phyloP scores from a whole-genome alignment of 495 filamentous ascomycete species.

The Thermothielavioides terrestris region DNA sequence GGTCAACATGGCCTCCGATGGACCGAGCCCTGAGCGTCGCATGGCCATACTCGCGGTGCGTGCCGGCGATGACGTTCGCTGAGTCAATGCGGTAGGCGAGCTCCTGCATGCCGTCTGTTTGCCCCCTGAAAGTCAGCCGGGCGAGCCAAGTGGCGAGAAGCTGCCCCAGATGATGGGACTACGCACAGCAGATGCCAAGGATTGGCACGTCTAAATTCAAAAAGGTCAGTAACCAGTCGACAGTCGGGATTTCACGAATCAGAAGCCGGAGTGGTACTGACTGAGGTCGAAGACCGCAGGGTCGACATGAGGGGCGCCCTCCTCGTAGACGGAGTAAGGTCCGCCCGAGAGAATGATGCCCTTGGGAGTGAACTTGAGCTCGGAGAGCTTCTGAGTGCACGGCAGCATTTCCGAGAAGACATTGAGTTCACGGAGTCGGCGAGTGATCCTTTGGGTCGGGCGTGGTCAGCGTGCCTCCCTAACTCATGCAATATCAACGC shows the following conservation, averaged over 20 bases:
- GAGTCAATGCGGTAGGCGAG: constrained; percentile 65
- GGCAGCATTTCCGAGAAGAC: constrained; percentile 90
- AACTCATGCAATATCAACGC: no score
- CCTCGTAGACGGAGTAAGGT: constrained; percentile 29
- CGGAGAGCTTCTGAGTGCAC: constrained; percentile 76
- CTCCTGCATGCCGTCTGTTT: constrained; percentile 44
- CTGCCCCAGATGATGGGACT: no score
- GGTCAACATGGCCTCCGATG: constrained; percentile 51
- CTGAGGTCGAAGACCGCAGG: constrained; percentile 70
- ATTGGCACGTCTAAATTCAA: constrained; percentile 20
- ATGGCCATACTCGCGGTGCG: constrained; percentile 41
- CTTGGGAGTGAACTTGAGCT: constrained; percentile 72
- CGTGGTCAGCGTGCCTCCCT: no score
- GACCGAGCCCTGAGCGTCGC: constrained; percentile 15
- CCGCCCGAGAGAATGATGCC: constrained; percentile 74
- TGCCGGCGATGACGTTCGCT: constrained; percentile 63
- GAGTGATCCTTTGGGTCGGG: constrained; percentile 11
- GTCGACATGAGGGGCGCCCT: constrained; percentile 46
- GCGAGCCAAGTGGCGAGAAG: no score
- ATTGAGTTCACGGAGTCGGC: constrained; percentile 43
- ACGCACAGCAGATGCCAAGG: constrained; percentile 60
- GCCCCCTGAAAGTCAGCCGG: constrained; percentile 1
- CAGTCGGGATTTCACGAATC: constrained; percentile 47
- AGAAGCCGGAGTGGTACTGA: constrained; percentile 29
- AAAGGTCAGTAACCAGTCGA: not conserved